phyloP scores from a whole-genome alignment of 2,329 filamentous ascomycete species.

The Colletotrichum cordylinicola region DNA sequence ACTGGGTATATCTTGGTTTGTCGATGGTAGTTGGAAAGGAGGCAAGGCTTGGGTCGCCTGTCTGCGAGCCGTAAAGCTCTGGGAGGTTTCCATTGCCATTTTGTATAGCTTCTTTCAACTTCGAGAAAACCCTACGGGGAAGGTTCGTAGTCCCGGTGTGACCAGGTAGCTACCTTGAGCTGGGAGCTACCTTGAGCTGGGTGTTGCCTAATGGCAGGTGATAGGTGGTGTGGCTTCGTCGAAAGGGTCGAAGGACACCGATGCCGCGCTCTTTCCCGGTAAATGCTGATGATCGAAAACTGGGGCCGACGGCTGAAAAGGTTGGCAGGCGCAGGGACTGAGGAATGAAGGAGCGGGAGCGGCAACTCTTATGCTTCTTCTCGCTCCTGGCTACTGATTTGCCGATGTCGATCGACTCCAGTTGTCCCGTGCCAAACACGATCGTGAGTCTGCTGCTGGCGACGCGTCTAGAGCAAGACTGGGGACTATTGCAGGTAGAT shows the following conservation, averaged over 20 bases:
- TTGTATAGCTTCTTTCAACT: neutral
- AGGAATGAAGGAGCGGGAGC: conserved; percentile 1
- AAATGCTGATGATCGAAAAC: conserved; percentile 12
- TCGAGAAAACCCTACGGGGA: conserved; percentile 2
- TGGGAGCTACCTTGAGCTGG: neutral
- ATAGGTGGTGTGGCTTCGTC: neutral
- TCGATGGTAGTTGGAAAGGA: conserved; percentile 72
- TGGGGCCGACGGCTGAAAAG: conserved; percentile 18
- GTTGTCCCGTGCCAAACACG: neutral
- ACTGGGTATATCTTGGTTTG: conserved; percentile 51
- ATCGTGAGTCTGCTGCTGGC: neutral
- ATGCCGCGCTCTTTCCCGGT: neutral
- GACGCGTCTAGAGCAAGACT: neutral
- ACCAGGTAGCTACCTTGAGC: neutral
- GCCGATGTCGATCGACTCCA: neutral
- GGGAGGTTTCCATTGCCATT: conserved; percentile 35
- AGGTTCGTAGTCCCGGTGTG: neutral
- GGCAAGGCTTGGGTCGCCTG: conserved; percentile 73
- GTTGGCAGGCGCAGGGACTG: neutral
- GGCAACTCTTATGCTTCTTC: neutral
- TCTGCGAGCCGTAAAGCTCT: conserved; percentile 74
- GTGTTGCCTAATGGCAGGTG: neutral
- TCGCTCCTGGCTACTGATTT: neutral
- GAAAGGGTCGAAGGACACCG: neutral
- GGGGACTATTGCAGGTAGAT: neutral